Evolutionary conservation across 148 eudicot genomes (phyloP), one percentile per base, ranked within the genome.

Genomic region (Dysphania ambrosioides): DNA sequence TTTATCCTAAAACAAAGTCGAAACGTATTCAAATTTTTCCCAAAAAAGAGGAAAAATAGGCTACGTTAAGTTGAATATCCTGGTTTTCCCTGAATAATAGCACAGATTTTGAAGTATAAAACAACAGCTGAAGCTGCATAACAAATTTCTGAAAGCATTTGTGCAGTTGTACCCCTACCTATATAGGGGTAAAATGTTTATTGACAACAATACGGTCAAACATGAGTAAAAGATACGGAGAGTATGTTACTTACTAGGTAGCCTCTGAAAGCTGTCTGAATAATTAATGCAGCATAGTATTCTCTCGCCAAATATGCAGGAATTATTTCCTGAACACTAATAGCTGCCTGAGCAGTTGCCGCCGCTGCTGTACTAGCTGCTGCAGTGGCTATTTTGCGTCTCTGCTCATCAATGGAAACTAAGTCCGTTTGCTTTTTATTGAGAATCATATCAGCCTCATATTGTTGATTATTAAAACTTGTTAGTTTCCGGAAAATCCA

Each of bases 261-360:
- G 67, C 95, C 95, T 86, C 97, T 87, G 81, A 93, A 93, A 64
- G 89, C 84, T 35, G 97, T 88, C 80, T 93, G 98, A 75, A 93
- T 91, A 63, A 91, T 66, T 42, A 78, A 77, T 64, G 98, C 97
- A 21, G 97, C 98, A 78, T 68, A 56, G 26, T 89, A 83, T 68
- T 88, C 86, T 73, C 79, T 77, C 55, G 71, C 71, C n/a, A 77
- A 79, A 76, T 21, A 19, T 26, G 86, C 77, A 61, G 81, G 75
- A 51, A 78, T 77, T 44, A 84, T 68, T 51, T 86, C 35, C 58
- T 83, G 79, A 65, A 84, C 80, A 29, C 81, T 87, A 42, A 74
- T 80, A 7, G 87, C n/a, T n/a, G n/a, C n/a, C n/a, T n/a, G n/a
- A n/a, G n/a, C n/a, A n/a, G n/a, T n/a, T n/a, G n/a, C n/a, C n/a